Evolutionary conservation across 345 rosid genomes (phyloP), one percentile per base, ranked within the genome.

Genomic region (Barbarea vulgaris): DNA sequence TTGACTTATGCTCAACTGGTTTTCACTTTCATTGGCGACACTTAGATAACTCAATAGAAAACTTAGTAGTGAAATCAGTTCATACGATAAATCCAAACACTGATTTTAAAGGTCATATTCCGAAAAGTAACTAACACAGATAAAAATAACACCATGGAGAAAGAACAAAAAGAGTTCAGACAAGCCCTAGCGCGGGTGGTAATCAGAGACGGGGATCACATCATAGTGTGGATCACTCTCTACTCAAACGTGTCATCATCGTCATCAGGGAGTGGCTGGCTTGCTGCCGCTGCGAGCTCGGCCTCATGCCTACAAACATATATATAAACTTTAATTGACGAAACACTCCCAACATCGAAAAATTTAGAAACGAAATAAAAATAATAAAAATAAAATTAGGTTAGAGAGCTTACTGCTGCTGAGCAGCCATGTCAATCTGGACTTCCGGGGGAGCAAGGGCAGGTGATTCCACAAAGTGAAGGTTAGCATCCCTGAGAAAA

Each of bases 361-460:
- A n/a, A 12, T 50, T 39, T 59, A 6, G 13, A 15, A 59, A 10
- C 8, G 18, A 8, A 28, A 6, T 41, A 7, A 15, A n/a, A n/a
- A n/a, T n/a, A n/a, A n/a, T n/a, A n/a, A n/a, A n/a, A n/a, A 34
- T 7, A 11, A 48, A n/a, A 27, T 15, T 59, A 10, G 41, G 24
- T 30, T 6, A 28, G 65, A 64, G 39, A 37, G 37, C 93, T 74
- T 85, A 95, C 99, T 85, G 97, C 76, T 88, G 94, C 80, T 95
- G 99, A 22, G 91, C 96, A 50, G 82, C 97, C 72, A 95, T 14
- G 80, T 95, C 99, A 27, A 95, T 89, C 21, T 84, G 93, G 19
- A 95, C 99, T 84, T 95, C 99, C 0, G 99, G 98, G 14, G 98
- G 99, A 69, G 91, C 96, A 70, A 93, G 89, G 7, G 98, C 99